Conservation (phyloP, 2,329 filamentous ascomycete species). For the Sarocladiaceae sp. region DNA sequence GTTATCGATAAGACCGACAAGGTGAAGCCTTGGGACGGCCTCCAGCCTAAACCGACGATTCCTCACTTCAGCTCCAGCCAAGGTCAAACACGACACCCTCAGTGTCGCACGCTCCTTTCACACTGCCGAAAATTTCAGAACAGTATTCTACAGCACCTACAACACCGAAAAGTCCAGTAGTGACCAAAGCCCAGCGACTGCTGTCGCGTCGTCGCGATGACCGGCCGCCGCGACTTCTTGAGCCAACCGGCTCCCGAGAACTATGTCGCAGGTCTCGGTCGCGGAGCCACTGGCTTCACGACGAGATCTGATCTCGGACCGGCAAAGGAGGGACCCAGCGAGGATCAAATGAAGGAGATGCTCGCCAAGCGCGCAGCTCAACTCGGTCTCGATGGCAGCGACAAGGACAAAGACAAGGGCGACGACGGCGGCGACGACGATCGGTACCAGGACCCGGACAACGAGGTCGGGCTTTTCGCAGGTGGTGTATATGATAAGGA, state of each 20-base stretch:
- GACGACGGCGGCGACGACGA: slow-evolving; percentile 71
- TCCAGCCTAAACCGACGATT: too few relatives aligned
- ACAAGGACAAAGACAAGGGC: slow-evolving; percentile 65
- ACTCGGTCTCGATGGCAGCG: slow-evolving; percentile 58
- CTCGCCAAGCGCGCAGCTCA: slow-evolving; percentile 88
- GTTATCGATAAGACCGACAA: slow-evolving; percentile 16
- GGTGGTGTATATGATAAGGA: slow-evolving; percentile 95
- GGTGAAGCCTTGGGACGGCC: not conserved
- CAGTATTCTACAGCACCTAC: not conserved
- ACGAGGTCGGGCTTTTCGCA: slow-evolving; percentile 91
- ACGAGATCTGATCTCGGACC: slow-evolving; percentile 95
- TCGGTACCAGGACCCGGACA: slow-evolving; percentile 91
- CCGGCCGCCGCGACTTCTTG: slow-evolving; percentile 73
- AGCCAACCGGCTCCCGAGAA: slow-evolving; percentile 80
- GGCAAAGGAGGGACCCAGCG: slow-evolving; percentile 87
- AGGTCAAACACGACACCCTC: too few relatives aligned
- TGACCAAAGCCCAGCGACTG: not conserved
- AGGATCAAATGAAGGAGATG: slow-evolving; percentile 97
- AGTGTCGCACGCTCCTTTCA: too few relatives aligned
- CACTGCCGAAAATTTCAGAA: too few relatives aligned
- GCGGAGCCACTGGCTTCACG: slow-evolving; percentile 96
- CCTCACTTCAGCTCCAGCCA: too few relatives aligned
- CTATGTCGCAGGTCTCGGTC: slow-evolving; percentile 91
- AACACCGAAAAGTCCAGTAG: not conserved
- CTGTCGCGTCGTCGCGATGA: slow-evolving; percentile 29